Evolutionary conservation across 2,329 filamentous ascomycete species (phyloP).

Genomic region (Aspergillus pseudoviridinutans): DNA sequence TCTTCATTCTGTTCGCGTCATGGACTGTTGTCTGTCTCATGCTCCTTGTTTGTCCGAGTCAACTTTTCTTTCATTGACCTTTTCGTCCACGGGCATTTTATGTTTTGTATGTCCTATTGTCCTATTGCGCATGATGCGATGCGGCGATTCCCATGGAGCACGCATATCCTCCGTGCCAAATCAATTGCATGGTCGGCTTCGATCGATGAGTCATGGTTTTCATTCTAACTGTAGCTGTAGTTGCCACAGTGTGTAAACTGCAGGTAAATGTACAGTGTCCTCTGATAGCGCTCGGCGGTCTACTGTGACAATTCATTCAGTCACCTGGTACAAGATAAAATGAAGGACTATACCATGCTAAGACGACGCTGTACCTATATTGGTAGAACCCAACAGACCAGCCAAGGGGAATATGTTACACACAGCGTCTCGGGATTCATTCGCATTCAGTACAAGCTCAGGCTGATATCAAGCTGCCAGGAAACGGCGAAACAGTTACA

Average conservation of each 20-base stretch:
- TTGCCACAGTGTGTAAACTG: background rate
- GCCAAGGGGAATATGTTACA: constrained; percentile 4
- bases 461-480: background rate
- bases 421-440: background rate
- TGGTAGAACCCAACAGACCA: constrained; percentile 6
- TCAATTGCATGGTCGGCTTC: constrained; percentile 31
- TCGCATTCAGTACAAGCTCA: background rate
- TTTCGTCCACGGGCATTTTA: constrained; percentile 17
- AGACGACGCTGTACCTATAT: constrained; percentile 26
- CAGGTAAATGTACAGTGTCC: too few species aligned
- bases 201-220: constrained; percentile 14
- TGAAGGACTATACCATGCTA: constrained; percentile 21
- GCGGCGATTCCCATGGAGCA: constrained; percentile 34
- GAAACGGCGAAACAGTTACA: background rate
- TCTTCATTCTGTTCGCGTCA: constrained; percentile 14
- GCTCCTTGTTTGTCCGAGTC: constrained; percentile 14
- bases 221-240: background rate
- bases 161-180: constrained; percentile 21
- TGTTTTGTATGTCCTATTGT: constrained; percentile 6
- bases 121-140: constrained; percentile 29
- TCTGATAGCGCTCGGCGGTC: background rate
- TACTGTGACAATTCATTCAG: constrained; percentile 5
- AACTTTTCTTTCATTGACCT: constrained; percentile 14
- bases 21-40: constrained; percentile 8
- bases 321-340: constrained; percentile 1